Evolutionary conservation across 129 eudicot genomes (phyloP).

Genomic region (Arctium minus): DNA sequence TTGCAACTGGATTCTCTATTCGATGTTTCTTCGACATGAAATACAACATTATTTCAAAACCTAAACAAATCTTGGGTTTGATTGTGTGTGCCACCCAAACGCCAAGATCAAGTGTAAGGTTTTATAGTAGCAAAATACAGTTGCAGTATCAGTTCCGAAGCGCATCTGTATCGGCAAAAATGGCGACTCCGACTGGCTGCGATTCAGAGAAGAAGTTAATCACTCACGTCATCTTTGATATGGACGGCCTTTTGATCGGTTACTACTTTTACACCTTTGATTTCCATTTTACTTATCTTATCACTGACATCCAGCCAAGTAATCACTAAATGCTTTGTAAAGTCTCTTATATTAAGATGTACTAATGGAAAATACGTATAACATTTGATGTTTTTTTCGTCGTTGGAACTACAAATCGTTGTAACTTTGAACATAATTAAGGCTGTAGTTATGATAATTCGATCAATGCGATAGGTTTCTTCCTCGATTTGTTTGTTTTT

Average conservation of each 20-base stretch:
- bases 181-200: conserved; percentile 27
- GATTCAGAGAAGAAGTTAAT: conserved; percentile 35
- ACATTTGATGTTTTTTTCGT: neutral
- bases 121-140: neutral
- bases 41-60: conserved; percentile 4
- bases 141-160: conserved; percentile 7
- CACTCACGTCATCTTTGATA: conserved; percentile 85
- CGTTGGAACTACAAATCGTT: neutral
- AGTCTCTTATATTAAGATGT: conserved; percentile 16
- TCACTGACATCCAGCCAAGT: neutral
- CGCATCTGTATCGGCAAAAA: conserved; percentile 11
- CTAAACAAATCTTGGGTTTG: conserved; percentile 10
- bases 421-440: neutral
- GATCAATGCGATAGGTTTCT: conserved; percentile 4
- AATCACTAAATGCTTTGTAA: neutral
- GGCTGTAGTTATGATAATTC: neutral
- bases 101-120: conserved; percentile 15
- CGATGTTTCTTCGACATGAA: neutral
- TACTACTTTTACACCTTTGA: neutral
- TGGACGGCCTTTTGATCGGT: conserved; percentile 94
- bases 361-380: neutral
- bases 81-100: conserved; percentile 13
- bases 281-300: neutral
- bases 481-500: neutral
- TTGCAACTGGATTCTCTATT: neutral